These are phyloP conservation scores for Fusarium sacchari DNA, from an alignment of 2,329 filamentous ascomycete genomes.

Conservation along the genomic window DNA sequence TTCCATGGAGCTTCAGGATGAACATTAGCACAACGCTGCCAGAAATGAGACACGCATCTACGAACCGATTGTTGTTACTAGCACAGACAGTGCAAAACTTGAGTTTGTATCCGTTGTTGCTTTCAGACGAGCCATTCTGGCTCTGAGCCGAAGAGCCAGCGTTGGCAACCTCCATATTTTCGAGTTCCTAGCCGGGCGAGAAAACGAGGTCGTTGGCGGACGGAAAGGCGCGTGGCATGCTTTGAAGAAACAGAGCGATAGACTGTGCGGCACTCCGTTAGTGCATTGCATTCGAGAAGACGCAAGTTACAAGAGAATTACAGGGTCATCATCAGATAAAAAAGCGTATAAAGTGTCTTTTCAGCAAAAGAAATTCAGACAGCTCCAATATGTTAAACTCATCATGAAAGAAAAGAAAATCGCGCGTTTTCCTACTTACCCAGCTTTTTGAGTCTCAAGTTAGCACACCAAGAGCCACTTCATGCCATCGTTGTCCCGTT, in stretches of 20 bases:
- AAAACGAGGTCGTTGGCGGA: slow-evolving; percentile 22
- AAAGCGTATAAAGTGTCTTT: slow-evolving; percentile 68
- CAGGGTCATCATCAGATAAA: slow-evolving; percentile 49
- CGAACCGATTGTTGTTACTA: slow-evolving; percentile 94
- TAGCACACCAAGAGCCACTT: not conserved
- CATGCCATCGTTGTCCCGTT: slow-evolving; percentile 17
- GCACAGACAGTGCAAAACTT: slow-evolving; percentile 99
- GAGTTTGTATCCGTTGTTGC: slow-evolving; percentile 79
- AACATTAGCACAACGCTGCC: slow-evolving; percentile 2
- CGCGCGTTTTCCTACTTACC: slow-evolving; percentile 39
- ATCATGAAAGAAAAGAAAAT: slow-evolving; percentile 52
- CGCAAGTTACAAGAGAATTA: not conserved
- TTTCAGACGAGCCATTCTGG: slow-evolving; percentile 56
- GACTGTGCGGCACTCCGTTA: slow-evolving; percentile 26
- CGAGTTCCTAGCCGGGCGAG: slow-evolving; percentile 30
- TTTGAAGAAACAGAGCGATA: slow-evolving; percentile 11
- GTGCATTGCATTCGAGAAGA: not conserved
- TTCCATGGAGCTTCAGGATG: slow-evolving; percentile 74
- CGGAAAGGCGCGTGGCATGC: slow-evolving; percentile 37
- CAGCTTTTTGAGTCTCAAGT: not conserved
- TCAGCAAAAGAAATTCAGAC: slow-evolving; percentile 74
- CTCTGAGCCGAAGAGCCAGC: slow-evolving; percentile 48
- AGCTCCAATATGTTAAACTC: slow-evolving; percentile 76
- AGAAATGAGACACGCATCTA: not conserved
- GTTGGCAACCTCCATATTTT: slow-evolving; percentile 56